Conservation (phyloP, 345 rosid species). For the Populus euphratica region DNA sequence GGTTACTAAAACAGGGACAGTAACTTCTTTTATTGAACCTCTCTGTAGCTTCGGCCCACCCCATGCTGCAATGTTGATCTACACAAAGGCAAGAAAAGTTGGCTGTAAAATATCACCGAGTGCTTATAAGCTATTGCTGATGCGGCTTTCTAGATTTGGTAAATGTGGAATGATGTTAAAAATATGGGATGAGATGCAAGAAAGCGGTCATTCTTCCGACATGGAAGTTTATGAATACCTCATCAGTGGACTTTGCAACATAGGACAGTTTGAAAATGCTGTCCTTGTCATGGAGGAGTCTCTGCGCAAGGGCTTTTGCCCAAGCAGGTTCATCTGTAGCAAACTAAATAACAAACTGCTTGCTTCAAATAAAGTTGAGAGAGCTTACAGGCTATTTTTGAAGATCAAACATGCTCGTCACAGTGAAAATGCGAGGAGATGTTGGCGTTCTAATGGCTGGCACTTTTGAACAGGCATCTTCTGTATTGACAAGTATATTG, state of each 20-base stretch:
- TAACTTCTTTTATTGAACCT: constrained; percentile 62
- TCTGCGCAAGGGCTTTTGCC: constrained; percentile 70
- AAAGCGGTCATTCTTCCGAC: constrained; percentile 60
- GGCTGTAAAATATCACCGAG: constrained; percentile 64
- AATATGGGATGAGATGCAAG: constrained; percentile 88
- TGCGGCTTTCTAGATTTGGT: constrained; percentile 80
- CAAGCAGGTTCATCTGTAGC: constrained; percentile 69
- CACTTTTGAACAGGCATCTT: constrained; percentile 49
- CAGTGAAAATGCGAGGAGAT: constrained; percentile 60
- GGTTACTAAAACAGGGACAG: constrained; percentile 56
- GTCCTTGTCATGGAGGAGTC: constrained; percentile 89
- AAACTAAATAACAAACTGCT: constrained; percentile 68
- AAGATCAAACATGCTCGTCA: constrained; percentile 69
- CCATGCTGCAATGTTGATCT: constrained; percentile 71
- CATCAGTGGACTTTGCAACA: constrained; percentile 77
- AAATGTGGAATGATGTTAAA: constrained; percentile 82
- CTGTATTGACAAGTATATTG: background rate
- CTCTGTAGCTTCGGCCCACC: constrained; percentile 90
- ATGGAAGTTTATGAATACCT: constrained; percentile 73
- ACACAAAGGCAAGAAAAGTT: constrained; percentile 64
- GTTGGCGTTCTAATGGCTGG: constrained; percentile 89
- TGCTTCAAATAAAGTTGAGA: constrained; percentile 63
- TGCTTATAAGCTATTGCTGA: constrained; percentile 73
- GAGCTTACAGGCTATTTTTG: constrained; percentile 70
- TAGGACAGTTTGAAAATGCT: constrained; percentile 87